Evolutionary conservation across 345 rosid genomes (phyloP).

Genomic region (Citrus glauca): DNA sequence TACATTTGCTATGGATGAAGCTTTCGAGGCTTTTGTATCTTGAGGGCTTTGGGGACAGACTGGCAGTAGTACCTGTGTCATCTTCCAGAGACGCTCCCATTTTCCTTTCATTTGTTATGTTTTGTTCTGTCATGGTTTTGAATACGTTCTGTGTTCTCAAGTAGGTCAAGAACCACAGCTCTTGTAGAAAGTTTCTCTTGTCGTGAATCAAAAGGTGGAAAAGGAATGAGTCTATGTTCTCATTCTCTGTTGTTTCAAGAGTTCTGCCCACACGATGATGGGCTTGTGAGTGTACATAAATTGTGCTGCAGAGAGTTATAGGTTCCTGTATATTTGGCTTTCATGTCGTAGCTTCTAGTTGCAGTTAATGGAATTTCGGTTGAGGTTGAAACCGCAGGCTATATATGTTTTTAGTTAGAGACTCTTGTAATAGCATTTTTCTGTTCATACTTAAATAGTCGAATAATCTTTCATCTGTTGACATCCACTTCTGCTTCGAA

Average conservation of each 20-base stretch:
- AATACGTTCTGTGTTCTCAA: constrained; percentile 18
- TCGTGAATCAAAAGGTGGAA: constrained; percentile 7
- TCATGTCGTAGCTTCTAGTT: background rate
- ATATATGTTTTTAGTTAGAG: background rate
- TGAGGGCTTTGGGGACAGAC: constrained; percentile 43
- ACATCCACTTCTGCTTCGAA: background rate
- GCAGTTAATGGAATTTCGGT: background rate
- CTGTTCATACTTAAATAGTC: background rate
- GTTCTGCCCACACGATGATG: constrained; percentile 13
- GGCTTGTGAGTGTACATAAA: constrained; percentile 11
- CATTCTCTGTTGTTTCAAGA: constrained; percentile 1
- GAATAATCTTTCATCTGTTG: background rate
- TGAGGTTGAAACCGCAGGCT: background rate
- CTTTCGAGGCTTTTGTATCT: constrained; percentile 32
- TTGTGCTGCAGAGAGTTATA: background rate
- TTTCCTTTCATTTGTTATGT: constrained; percentile 10
- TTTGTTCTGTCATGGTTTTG: constrained; percentile 9
- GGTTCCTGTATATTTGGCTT: background rate
- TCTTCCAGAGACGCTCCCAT: background rate
- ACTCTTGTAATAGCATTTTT: constrained; percentile 3
- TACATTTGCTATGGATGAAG: constrained; percentile 48
- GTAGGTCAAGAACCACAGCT: constrained; percentile 27
- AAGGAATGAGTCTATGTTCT: background rate
- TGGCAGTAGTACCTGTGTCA: constrained; percentile 31
- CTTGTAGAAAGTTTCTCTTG: constrained; percentile 7